Base-by-base conservation (phyloP, 2,329 filamentous ascomycete species). In the Torrubiellomyces zombiae region DNA sequence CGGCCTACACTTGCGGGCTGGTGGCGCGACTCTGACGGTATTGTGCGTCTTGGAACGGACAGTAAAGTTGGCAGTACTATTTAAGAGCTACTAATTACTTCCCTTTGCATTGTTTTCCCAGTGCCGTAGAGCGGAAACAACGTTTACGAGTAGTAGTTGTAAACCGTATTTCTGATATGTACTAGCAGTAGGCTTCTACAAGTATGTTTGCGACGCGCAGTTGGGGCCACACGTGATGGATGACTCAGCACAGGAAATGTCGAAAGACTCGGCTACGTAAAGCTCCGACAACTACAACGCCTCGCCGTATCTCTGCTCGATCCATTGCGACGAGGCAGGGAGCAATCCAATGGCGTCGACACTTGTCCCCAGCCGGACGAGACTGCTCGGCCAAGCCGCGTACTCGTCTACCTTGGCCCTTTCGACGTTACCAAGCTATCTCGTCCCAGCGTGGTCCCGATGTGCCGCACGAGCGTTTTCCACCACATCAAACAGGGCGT, bases 371-470 rank as follows among this genome's bases (percentile, higher is more conserved):
- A 62, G 67, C 40, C 60, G 71, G 47, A 63, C 64, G 42, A 66
- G 63, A 51, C 63, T 60, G 37, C 52, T 76, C 36, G 61, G 64
- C 41, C 62, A 63, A 53, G 61, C 67, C 33, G 45, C 69, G 23
- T 48, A 57, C 30, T 43, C 50, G 13, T 48, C 56, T 14, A 50
- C 59, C 27, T 51, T 59, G 30, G 62, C 61, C n/a, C 56, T 83
- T 23, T n/a, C n/a, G n/a, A n/a, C n/a, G n/a, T n/a, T n/a, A n/a
- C 77, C 78, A 16, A 53, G 65, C 14, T 83, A 85, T 47, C 71
- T 86, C 24, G 56, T 80, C 9, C 78, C 79, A 9, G 72, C 75
- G 23, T 74, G 82, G 53, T 69, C 68, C 43, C 34, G 24, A 23
- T 26, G 25, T 36, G 27, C 50, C 36, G 34, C 53, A 28, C 42